Conservation (phyloP, 2,329 filamentous ascomycete genomes). For the Colletotrichum lupini region DNA sequence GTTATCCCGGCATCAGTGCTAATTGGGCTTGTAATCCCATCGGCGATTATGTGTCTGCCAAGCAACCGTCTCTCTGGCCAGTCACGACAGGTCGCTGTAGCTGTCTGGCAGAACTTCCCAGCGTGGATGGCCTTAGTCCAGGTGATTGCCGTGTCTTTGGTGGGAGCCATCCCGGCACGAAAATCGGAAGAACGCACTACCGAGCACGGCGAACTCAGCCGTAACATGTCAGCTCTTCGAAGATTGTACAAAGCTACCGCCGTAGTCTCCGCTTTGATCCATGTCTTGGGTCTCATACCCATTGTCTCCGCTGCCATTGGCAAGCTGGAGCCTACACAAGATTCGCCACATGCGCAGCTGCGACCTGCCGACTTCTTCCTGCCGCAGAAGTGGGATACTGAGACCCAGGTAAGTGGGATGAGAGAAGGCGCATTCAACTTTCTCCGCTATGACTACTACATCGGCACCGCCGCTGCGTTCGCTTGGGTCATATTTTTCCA, state of each 20-base stretch:
- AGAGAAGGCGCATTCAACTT: conserved; percentile 2
- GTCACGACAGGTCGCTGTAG: background rate
- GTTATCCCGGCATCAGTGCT: background rate
- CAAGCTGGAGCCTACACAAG: background rate
- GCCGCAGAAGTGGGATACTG: background rate
- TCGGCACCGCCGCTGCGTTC: background rate
- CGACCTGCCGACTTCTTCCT: background rate
- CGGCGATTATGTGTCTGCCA: background rate
- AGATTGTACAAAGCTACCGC: background rate
- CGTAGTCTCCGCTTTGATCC: background rate
- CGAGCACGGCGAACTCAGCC: background rate
- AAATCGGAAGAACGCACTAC: background rate
- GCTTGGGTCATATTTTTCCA: background rate
- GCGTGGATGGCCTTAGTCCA: background rate
- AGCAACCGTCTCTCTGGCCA: background rate
- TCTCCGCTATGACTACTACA: background rate
- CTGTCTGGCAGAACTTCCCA: conserved; percentile 2
- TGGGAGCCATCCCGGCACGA: background rate
- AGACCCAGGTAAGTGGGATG: background rate
- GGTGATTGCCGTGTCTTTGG: background rate
- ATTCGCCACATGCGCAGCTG: background rate
- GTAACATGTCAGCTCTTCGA: background rate
- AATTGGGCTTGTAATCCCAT: background rate
- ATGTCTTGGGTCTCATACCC: background rate
- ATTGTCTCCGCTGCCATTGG: background rate